These are phyloP conservation scores for Alnus rubra DNA, from an alignment of 306 rosid genomes.

Conservation along the genomic window DNA sequence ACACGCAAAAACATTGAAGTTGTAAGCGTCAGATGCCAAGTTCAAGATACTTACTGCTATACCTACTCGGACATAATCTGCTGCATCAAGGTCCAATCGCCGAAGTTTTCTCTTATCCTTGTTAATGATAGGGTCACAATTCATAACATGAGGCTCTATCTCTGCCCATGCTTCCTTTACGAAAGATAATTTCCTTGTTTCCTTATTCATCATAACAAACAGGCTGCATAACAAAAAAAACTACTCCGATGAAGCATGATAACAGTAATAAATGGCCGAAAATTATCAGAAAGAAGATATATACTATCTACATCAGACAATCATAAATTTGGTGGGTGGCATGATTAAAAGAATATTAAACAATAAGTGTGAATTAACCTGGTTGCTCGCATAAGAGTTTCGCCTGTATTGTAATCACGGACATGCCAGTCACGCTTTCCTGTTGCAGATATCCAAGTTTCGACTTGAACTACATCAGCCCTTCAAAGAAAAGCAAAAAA, in stretches of 20 bases:
- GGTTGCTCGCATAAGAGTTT: slow-evolving; percentile 74
- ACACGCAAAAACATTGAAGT: not conserved
- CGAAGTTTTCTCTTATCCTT: slow-evolving; percentile 84
- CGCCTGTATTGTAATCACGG: slow-evolving; percentile 74
- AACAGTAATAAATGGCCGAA: too few relatives aligned
- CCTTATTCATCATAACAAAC: slow-evolving; percentile 96
- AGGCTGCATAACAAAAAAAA: slow-evolving; percentile 45
- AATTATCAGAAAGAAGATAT: too few relatives aligned
- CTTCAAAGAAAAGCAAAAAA: slow-evolving; percentile 37
- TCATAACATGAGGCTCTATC: slow-evolving; percentile 71
- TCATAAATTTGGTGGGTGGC: too few relatives aligned
- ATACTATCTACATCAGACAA: too few relatives aligned
- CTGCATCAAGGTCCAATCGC: slow-evolving; percentile 67
- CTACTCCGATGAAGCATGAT: too few relatives aligned
- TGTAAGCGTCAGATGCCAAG: not conserved
- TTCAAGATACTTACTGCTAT: slow-evolving; percentile 55
- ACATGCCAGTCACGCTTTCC: slow-evolving; percentile 96
- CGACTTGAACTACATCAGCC: slow-evolving; percentile 93
- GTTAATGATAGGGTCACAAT: slow-evolving; percentile 71
- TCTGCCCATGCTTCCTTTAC: slow-evolving; percentile 87
- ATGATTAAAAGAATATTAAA: too few relatives aligned
- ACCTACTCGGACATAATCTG: slow-evolving; percentile 65
- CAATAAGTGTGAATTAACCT: slow-evolving; percentile 41
- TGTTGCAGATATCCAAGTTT: slow-evolving; percentile 82
- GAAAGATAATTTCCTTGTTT: slow-evolving; percentile 80